phyloP scores from a whole-genome alignment of 2,329 filamentous ascomycete species.

The Harringtonia lauricola region DNA sequence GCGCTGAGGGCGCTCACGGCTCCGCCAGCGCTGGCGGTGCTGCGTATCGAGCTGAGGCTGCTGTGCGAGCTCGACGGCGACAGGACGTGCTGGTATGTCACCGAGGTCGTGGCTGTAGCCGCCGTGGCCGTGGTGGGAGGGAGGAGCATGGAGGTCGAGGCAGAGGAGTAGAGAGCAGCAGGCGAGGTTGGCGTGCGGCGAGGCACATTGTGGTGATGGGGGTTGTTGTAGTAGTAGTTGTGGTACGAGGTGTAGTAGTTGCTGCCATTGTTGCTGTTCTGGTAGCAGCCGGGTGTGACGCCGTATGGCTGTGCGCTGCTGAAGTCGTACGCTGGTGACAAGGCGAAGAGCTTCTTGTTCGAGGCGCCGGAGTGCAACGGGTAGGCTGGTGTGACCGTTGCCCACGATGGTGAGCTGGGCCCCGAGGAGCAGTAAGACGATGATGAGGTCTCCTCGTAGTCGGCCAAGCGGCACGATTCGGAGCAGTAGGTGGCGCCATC shows the following conservation, averaged over 20 bases:
- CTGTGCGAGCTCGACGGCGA: slow-evolving; percentile 72
- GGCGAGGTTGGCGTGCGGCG: slow-evolving; percentile 17
- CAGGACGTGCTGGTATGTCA: slow-evolving; percentile 32
- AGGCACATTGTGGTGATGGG: slow-evolving; percentile 8
- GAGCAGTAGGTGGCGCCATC: slow-evolving; percentile 80
- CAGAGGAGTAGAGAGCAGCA: slow-evolving; percentile 16
- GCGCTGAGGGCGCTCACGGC: slow-evolving; percentile 8
- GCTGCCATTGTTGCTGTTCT: slow-evolving; percentile 2
- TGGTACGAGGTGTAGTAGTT: neutral
- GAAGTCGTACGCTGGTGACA: slow-evolving; percentile 69
- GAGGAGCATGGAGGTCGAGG: slow-evolving; percentile 2
- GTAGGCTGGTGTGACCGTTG: slow-evolving; percentile 30
- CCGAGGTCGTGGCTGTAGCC: slow-evolving; percentile 8
- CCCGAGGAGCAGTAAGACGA: slow-evolving; percentile 42
- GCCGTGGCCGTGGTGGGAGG: slow-evolving; percentile 5
- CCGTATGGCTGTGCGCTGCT: slow-evolving; percentile 48
- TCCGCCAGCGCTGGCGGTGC: slow-evolving; percentile 27
- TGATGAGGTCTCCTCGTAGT: slow-evolving; percentile 67
- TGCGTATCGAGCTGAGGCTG: slow-evolving; percentile 71
- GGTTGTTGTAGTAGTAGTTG: slow-evolving; percentile 21
- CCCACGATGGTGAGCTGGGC: slow-evolving; percentile 44
- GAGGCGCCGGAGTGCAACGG: slow-evolving; percentile 30
- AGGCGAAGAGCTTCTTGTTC: slow-evolving; percentile 44
- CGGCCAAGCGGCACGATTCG: slow-evolving; percentile 78
- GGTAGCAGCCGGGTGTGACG: slow-evolving; percentile 25